These are phyloP conservation scores for Zoysia pacifica DNA, from an alignment of 176 grass and related monocot genomes.

Conservation along the genomic window DNA sequence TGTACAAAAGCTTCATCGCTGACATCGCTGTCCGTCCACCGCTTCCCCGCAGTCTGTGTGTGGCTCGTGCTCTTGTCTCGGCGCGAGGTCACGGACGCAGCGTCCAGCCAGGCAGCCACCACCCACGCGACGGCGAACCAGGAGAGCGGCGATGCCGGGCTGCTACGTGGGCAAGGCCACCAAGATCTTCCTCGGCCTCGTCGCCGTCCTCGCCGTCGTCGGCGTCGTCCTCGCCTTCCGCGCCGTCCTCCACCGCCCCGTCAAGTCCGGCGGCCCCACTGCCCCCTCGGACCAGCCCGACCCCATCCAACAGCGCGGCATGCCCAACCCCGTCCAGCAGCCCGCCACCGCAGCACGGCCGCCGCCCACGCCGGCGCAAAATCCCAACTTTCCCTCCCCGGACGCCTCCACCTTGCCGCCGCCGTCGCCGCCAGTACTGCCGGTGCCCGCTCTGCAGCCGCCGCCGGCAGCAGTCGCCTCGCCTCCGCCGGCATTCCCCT, in stretches of 20 bases:
- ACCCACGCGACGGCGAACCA: background rate
- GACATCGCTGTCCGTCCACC: background rate
- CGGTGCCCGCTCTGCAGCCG: background rate
- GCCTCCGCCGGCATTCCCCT: background rate
- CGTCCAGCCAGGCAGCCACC: background rate
- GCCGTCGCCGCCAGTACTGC: constrained; percentile 8
- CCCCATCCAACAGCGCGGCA: constrained; percentile 37
- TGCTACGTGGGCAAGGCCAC: constrained; percentile 95
- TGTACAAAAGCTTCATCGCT: background rate
- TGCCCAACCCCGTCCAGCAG: constrained; percentile 25
- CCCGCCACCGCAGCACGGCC: constrained; percentile 15
- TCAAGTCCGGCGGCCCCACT: constrained; percentile 25
- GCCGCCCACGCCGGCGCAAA: constrained; percentile 25
- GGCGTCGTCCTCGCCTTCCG: constrained; percentile 61
- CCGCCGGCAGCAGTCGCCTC: background rate
- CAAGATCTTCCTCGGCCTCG: constrained; percentile 79
- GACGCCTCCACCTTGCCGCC: constrained; percentile 6
- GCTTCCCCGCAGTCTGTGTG: background rate
- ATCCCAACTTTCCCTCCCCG: constrained; percentile 35
- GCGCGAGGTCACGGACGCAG: background rate
- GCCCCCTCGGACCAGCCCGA: constrained; percentile 34
- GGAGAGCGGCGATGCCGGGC: constrained; percentile 35
- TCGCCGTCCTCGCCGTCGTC: constrained; percentile 53
- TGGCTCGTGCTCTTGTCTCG: constrained; percentile 1
- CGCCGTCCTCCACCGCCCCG: constrained; percentile 43